Evolutionary conservation across 2,329 filamentous ascomycete species (phyloP).

Genomic region (Decorospora gaudefroyi): DNA sequence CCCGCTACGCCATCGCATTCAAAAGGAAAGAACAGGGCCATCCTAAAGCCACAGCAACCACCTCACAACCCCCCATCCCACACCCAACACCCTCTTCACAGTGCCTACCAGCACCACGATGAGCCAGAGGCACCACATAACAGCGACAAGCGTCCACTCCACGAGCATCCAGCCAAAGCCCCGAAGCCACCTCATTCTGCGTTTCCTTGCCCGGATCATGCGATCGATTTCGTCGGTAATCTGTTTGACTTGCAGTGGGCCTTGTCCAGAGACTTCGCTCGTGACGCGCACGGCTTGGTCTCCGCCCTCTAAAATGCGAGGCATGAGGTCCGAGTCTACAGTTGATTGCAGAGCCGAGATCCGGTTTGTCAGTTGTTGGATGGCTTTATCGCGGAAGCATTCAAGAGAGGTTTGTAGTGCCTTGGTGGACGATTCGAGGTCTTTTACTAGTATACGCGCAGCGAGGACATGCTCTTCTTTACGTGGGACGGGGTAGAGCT

Average conservation of each 20-base stretch:
- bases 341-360: conserved; percentile 52
- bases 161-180: conserved; percentile 78
- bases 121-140: conserved; percentile 96
- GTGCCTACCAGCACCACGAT: conserved; percentile 77
- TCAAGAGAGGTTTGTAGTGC: conserved; percentile 57
- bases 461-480: conserved; percentile 61
- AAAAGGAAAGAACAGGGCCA: conserved; percentile 1
- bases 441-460: conserved; percentile 55
- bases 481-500: conserved; percentile 53
- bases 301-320: conserved; percentile 67
- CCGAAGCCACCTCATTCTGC: conserved; percentile 74
- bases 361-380: conserved; percentile 52
- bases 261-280: conserved; percentile 73
- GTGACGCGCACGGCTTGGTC: conserved; percentile 81
- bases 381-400: conserved; percentile 54
- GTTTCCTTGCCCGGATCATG: conserved; percentile 71
- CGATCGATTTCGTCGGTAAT: conserved; percentile 74
- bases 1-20: conserved; percentile 5
- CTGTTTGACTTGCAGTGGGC: conserved; percentile 78
- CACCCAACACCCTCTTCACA: conserved; percentile 65
- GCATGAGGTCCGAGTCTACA: conserved; percentile 57
- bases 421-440: conserved; percentile 53
- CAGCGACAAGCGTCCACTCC: conserved; percentile 84
- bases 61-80: conserved; percentile 62
- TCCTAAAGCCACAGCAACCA: conserved; percentile 75